Base-by-base conservation (phyloP, 2,329 filamentous ascomycete genomes). In the Colletotrichum echinochloae region DNA sequence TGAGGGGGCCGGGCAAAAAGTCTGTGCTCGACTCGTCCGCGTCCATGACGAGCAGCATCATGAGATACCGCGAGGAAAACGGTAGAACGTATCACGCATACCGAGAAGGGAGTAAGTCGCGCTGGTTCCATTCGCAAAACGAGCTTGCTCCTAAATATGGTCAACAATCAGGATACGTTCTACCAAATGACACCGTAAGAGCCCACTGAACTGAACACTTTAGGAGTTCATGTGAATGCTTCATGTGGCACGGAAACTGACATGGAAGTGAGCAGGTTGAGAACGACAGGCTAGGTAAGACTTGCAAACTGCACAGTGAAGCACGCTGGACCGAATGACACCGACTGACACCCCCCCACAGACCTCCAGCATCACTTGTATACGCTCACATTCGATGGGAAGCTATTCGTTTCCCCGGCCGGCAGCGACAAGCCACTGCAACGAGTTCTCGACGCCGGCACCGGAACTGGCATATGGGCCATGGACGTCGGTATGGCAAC, bases 381-480 rank as follows among this genome's bases (percentile, higher is more conserved):
- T 26, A 70, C 68, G 46, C 65, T 77, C 48, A 77, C 76, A 1
- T 73, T 76, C n/a, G 73, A 77, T 30, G 73, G 73, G 46, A 72
- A 73, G 33, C 72, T 77, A 28, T 65, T 74, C 14, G 26, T 77
- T 12, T 73, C 74, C 23, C 70, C 75, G 39, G 62, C 63, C 14
- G 67, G 70, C 18, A 60, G 69, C 54, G 51, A 65, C 30, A 70
- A 41, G 18, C 67, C 72, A 5, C 49, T 46, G 7, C 59, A 41
- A 14, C 72, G 72, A n/a, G 77, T 82, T 9, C 77, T 87, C 1
- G 85, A 87, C 74, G 74, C 84, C 33, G 84, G 84, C n/a, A 86
- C 83, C 1, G 85, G 85, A 0, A 87, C 84, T 3, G 84, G 84
- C 23, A 76, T 80, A 11, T 83, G 82, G 81, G 80, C 80, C 5